Evolutionary conservation across 2,329 filamentous ascomycete genomes (phyloP).

Genomic region (Aspergillus fijiensis): DNA sequence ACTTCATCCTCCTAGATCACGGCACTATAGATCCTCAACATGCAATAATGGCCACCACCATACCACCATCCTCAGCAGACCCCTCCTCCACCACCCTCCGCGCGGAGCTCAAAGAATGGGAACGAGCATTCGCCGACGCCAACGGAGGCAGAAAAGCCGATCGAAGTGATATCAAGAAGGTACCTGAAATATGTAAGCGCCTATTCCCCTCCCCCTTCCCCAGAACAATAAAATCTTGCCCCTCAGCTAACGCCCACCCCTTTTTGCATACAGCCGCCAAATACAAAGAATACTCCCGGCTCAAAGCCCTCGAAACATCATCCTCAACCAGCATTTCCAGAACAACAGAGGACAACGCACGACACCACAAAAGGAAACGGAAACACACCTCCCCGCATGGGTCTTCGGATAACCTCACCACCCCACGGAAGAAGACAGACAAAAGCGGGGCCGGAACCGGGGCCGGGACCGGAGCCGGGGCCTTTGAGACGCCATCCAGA

Average conservation of each 20-base stretch:
- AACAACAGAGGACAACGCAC: constrained; percentile 15
- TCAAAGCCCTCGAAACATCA: constrained; percentile 37
- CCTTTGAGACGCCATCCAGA: constrained; percentile 36
- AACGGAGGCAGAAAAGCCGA: constrained; percentile 47
- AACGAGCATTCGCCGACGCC: constrained; percentile 44
- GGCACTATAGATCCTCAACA: constrained; percentile 1
- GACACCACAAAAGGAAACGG: constrained; percentile 29
- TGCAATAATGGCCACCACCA: constrained; percentile 31
- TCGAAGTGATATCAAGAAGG: constrained; percentile 49
- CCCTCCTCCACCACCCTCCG: constrained; percentile 37
- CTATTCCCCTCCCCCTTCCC: too few relatives aligned
- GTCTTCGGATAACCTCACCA: constrained; percentile 13
- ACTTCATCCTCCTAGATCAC: too few relatives aligned
- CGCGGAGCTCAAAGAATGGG: constrained; percentile 49
- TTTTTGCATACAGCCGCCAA: constrained; percentile 38
- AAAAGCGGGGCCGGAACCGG: constrained; percentile 14
- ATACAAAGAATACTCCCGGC: constrained; percentile 49
- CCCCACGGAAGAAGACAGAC: constrained; percentile 34
- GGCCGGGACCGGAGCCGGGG: constrained; percentile 17
- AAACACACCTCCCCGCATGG: constrained; percentile 33
- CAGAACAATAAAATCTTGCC: too few relatives aligned
- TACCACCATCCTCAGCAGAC: background rate
- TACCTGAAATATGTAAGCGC: constrained; percentile 42
- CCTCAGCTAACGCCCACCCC: background rate
- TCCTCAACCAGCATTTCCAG: too few relatives aligned